A percentile compares a stretch with the other conserved stretches of the same genome.
phyloP scores from a whole-genome alignment of 805 yeast genomes.

The Schizosaccharomyces cryophilus region DNA sequence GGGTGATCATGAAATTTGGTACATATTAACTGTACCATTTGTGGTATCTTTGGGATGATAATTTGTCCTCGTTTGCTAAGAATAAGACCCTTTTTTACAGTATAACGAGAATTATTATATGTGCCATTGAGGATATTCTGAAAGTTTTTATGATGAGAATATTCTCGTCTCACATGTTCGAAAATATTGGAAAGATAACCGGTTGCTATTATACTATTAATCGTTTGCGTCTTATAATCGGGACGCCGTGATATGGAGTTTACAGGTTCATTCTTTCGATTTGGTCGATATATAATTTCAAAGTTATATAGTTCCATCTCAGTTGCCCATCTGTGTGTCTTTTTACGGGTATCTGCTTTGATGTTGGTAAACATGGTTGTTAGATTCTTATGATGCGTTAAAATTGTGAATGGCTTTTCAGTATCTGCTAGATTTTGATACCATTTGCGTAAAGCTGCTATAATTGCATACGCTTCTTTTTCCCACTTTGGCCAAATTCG shows the following conservation, averaged over 20 bases:
- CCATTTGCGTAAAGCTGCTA: neutral
- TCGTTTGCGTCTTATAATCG: neutral
- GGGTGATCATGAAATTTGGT: neutral
- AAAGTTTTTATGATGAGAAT: too few species aligned
- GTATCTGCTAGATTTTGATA: neutral
- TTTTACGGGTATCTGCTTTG: neutral
- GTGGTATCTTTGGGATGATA: too few species aligned
- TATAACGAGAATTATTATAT: too few species aligned
- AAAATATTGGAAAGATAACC: too few species aligned
- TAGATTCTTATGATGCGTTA: neutral
- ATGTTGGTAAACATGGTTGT: neutral
- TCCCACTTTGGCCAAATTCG: too few species aligned
- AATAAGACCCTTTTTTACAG: too few species aligned
- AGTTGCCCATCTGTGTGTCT: neutral
- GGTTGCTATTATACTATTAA: too few species aligned
- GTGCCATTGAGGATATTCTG: too few species aligned
- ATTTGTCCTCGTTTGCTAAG: too few species aligned
- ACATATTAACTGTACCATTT: neutral
- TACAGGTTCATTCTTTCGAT: neutral
- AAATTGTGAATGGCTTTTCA: neutral
- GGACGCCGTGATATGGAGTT: neutral
- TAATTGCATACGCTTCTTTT: too few species aligned
- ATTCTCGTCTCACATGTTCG: too few species aligned
- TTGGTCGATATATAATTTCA: neutral
- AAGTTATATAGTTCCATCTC: neutral